Evolutionary conservation across 192 early-diverging fungal species (phyloP).

Genomic region (Backusella psychrophila): DNA sequence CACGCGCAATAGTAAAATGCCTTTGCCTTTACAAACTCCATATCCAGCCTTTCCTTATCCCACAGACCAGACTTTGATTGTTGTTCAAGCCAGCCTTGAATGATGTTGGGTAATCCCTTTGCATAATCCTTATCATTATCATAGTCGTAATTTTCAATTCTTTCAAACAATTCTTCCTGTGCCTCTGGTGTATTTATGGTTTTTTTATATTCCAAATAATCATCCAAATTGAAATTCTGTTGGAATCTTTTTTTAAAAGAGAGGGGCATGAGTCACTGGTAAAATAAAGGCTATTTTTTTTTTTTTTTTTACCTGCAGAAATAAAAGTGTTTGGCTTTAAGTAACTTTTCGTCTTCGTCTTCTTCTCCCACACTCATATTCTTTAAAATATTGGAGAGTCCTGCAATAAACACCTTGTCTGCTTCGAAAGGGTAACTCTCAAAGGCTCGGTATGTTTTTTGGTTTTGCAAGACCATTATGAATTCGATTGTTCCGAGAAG

Average conservation of each 20-base stretch:
- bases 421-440: conserved; percentile 15
- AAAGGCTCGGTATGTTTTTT: conserved; percentile 9
- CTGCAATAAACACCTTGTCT: conserved; percentile 20
- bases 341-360: conserved; percentile 7
- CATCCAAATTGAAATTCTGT: conserved; percentile 37
- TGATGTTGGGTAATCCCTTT: conserved; percentile 41
- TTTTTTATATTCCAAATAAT: conserved; percentile 42
- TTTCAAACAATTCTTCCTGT: conserved; percentile 31
- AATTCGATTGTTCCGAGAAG: neutral
- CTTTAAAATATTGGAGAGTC: neutral
- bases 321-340: conserved; percentile 36
- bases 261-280: neutral
- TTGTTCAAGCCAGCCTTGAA: conserved; percentile 38
- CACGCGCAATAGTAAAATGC: conserved; percentile 50
- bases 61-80: conserved; percentile 20
- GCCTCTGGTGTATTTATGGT: conserved; percentile 4
- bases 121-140: conserved; percentile 42
- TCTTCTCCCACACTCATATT: neutral
- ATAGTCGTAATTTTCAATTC: conserved; percentile 48
- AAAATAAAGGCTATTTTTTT: conserved; percentile 4
- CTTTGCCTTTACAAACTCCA: conserved; percentile 46
- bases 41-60: conserved; percentile 43
- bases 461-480: neutral
- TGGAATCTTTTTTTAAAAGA: conserved; percentile 27
- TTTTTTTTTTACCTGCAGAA: conserved; percentile 21